Base-by-base conservation (phyloP, 2,329 filamentous ascomycete species). In the Fusarium tuaranense region DNA sequence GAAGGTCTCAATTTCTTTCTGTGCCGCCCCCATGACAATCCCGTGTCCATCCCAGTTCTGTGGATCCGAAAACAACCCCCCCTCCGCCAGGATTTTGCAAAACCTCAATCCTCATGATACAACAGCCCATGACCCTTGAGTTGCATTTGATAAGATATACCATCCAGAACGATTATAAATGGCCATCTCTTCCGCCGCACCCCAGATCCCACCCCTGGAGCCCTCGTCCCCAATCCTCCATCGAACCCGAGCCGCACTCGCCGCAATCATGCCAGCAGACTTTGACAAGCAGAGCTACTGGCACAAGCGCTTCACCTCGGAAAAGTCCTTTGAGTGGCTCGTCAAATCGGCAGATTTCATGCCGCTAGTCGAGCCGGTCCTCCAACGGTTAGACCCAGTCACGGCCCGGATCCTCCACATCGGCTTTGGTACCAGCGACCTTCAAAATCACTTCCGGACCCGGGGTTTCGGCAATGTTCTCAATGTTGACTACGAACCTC, bases 251-350 rank as follows among this genome's bases (percentile, higher is more conserved):
- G 55, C 62, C 27, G 65, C 68, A 30, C 67, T 73, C 38, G 41
- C 53, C 62, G 67, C 69, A 39, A 67, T 68, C 58, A 80, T 81
- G 79, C 73, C 76, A 25, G 68, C 80, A 63, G 83, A 87, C 64
- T 88, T 86, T 67, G 86, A 88, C 39, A 85, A 87, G 46, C 84
- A 86, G 73, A 84, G 82, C 70, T 88, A 88, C 76, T 88, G 87
- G 87, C 85, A 82, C 64, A 69, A 83, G 7, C 85, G 87, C 30
- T 88, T 88, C 81, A 67, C 78, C 18, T 80, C 80, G 16, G 87
- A 88, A 74, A 81, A 78, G 7, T 76, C 82, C 12, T 88, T 88
- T 67, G 87, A 88, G 74, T 88, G 87, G 87, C 82, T 88, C 18
- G 71, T 83, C 16, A 70, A 84, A 3, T 88, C 87, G 0, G 69